phyloP scores from a whole-genome alignment of 2,329 filamentous ascomycete species.

The Gaeumannomyces tritici region DNA sequence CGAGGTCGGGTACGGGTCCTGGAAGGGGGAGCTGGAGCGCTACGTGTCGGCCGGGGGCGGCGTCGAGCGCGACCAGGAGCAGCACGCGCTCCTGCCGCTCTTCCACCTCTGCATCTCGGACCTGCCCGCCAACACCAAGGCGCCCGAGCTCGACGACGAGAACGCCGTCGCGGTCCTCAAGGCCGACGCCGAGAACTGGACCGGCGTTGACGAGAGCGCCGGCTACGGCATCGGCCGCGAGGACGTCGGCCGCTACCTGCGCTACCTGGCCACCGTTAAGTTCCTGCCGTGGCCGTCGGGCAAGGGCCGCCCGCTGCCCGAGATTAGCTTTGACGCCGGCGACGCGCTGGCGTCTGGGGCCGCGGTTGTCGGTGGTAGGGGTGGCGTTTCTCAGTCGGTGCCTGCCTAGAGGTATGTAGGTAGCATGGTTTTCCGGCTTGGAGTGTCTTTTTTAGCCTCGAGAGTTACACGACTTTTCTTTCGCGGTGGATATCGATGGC shows the following conservation, averaged over 20 bases:
- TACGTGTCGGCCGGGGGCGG: constrained; percentile 51
- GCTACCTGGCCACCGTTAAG: constrained; percentile 51
- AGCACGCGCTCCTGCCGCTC: constrained; percentile 64
- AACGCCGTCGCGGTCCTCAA: constrained; percentile 59
- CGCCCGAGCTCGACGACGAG: constrained; percentile 63
- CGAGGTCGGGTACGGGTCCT: constrained; percentile 56
- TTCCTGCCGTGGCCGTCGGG: constrained; percentile 44
- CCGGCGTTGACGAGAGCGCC: constrained; percentile 31
- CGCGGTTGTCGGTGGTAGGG: constrained; percentile 1
- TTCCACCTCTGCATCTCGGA: constrained; percentile 65
- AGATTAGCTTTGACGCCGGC: constrained; percentile 10
- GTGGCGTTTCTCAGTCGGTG: not conserved
- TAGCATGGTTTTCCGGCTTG: no score
- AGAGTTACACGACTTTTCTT: not conserved
- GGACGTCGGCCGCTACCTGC: constrained; percentile 52
- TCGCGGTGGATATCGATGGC: not conserved
- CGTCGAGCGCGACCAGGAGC: constrained; percentile 47
- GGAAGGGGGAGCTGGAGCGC: constrained; percentile 57
- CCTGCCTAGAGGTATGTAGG: no score
- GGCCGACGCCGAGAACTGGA: constrained; percentile 50
- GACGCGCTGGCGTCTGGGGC: not conserved
- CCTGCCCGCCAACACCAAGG: constrained; percentile 59
- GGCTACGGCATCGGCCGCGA: constrained; percentile 47
- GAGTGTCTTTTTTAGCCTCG: not conserved
- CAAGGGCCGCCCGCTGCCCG: constrained; percentile 20